Conservation (phyloP, 305 asterid genomes). For the Striga hermonthica region DNA sequence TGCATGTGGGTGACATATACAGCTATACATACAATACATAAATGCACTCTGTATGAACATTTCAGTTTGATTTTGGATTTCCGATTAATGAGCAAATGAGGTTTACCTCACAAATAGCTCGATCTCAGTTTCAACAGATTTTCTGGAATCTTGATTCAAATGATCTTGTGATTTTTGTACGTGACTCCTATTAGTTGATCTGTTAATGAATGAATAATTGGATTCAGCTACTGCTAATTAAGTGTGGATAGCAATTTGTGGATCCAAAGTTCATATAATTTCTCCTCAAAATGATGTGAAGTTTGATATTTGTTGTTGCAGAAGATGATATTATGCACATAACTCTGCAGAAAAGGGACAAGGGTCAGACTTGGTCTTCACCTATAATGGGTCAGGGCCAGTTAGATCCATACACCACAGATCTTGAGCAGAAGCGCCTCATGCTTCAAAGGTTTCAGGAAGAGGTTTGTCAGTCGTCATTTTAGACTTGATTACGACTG, state of each 20-base stretch:
- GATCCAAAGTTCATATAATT: neutral
- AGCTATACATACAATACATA: too few relatives aligned
- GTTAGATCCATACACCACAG: slow-evolving; percentile 85
- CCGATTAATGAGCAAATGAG: too few relatives aligned
- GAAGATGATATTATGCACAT: slow-evolving; percentile 90
- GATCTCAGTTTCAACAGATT: too few relatives aligned
- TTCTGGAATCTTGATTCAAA: too few relatives aligned
- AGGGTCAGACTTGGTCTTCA: slow-evolving; percentile 93
- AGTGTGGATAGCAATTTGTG: slow-evolving; percentile 2
- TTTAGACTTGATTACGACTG: slow-evolving; percentile 16
- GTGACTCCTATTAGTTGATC: slow-evolving; percentile 1
- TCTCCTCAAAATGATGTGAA: slow-evolving; percentile 6
- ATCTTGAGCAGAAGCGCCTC: slow-evolving; percentile 92
- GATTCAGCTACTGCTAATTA: neutral
- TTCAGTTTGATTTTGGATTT: too few relatives aligned
- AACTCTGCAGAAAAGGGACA: slow-evolving; percentile 95
- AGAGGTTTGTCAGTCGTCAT: slow-evolving; percentile 56
- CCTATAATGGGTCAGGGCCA: slow-evolving; percentile 85
- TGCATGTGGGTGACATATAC: too few relatives aligned
- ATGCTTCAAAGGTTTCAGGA: slow-evolving; percentile 98
- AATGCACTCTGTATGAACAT: too few relatives aligned
- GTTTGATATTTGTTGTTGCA: slow-evolving; percentile 36
- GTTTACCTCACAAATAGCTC: too few relatives aligned
- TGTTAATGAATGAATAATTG: slow-evolving; percentile 6
- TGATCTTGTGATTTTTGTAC: too few relatives aligned